Base-by-base conservation (phyloP, 208 protist species). In the Leishmania guyanensis region DNA sequence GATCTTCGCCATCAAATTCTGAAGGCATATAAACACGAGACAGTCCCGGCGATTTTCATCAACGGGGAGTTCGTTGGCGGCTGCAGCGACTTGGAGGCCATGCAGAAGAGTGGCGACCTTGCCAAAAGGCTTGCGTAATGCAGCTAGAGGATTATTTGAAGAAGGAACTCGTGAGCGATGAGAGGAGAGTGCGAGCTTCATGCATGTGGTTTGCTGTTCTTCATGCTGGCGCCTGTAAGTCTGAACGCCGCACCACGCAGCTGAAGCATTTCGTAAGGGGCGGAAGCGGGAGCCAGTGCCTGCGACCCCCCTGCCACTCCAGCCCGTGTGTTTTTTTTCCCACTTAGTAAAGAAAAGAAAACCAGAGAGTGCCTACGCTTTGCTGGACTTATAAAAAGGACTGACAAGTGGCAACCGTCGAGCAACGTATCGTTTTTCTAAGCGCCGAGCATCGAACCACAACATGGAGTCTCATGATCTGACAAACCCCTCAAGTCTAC, bases 31-130 rank as follows among this genome's bases (percentile, higher is more conserved):
- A 51, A 92, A 20, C 92, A 95, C 78, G 92, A 94, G 22, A 95
- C 92, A 14, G 90, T 94, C 17, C 92, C 92, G 5, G 92, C 92
- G 56, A 90, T 95, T 72, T 95, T 94, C 86, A 92, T 95, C 75
- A 90, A 94, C n/a, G 90, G 92, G 6, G 75, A 93, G 78, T 94
- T 95, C 79, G 83, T 94, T 51, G 92, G 92, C 43, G 92, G 92
- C 14, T 95, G 88, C 84, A 78, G 76, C 66, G 87, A 91, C 50
- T 64, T 93, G 3, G 76, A 94, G 81, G 81, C 39, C 14, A 66
- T 93, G 53, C 81, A 92, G 79, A 83, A 85, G 79, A 87, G 65
- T 66, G 92, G 92, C 48, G 80, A 89, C 72, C 89, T 94, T 2
- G 71, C 77, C 8, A 84, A 88, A 76, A 83, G 85, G 88, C 87